Percentiles rank a stretch among this genome's conserved stretches.
phyloP scores from a whole-genome alignment of 805 yeast genomes.

The Aciculoconidium aculeatum region DNA sequence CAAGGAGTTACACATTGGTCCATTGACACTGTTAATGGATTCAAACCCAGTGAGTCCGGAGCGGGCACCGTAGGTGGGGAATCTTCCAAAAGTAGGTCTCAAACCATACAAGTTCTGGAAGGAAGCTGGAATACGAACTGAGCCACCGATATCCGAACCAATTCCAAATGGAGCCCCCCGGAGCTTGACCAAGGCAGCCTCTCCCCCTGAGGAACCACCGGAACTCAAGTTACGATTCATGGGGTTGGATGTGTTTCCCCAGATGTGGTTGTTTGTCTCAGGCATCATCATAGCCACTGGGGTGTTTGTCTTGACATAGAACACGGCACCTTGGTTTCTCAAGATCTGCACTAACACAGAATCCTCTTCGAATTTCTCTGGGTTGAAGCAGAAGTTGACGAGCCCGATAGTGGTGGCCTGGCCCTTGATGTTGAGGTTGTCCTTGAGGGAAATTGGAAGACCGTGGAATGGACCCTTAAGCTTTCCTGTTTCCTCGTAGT shows the following conservation, averaged over 20 bases:
- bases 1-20: slow-evolving; percentile 40
- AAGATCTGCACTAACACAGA: slow-evolving; percentile 36
- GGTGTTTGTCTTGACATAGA: slow-evolving; percentile 49
- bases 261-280: slow-evolving; percentile 40
- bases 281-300: slow-evolving; percentile 48
- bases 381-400: slow-evolving; percentile 37
- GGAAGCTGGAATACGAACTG: slow-evolving; percentile 44
- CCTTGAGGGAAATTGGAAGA: slow-evolving; percentile 32
- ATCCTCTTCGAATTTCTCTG: slow-evolving; percentile 27
- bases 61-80: slow-evolving; percentile 31
- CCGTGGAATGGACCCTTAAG: slow-evolving; percentile 27
- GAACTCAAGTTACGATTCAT: slow-evolving; percentile 36
- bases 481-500: slow-evolving; percentile 12
- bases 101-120: slow-evolving; percentile 37
- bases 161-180: slow-evolving; percentile 47
- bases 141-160: slow-evolving; percentile 53
- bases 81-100: slow-evolving; percentile 42
- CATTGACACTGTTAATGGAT: slow-evolving; percentile 38
- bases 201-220: slow-evolving; percentile 55
- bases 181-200: slow-evolving; percentile 41
- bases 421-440: slow-evolving; percentile 42
- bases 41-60: slow-evolving; percentile 31
- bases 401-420: slow-evolving; percentile 46
- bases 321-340: slow-evolving; percentile 45
- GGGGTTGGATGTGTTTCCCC: slow-evolving; percentile 45